Evolutionary conservation across 768 basidiomycete genomes (phyloP).

Genomic region (Kwoniella newhampshirensis): DNA sequence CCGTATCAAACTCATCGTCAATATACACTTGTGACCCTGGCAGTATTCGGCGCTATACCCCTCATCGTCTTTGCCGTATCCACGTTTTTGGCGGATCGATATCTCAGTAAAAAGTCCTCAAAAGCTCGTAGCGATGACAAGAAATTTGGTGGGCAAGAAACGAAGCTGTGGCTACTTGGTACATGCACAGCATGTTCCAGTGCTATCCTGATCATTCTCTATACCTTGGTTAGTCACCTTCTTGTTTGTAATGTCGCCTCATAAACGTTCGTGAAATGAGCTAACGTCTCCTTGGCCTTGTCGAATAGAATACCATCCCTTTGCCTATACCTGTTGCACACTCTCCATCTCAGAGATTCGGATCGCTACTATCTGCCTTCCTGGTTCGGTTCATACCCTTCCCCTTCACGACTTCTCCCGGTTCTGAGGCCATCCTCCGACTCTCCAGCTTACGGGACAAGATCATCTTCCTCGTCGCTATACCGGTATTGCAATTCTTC

Average conservation of each 20-base stretch:
- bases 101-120: not conserved
- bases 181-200: conserved; percentile 1
- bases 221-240: conserved; percentile 10
- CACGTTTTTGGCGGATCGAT: conserved; percentile 5
- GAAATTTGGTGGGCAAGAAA: not conserved
- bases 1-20: not conserved
- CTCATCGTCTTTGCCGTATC: conserved; percentile 11
- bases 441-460: conserved; percentile 22
- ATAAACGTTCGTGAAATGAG: conserved; percentile 8
- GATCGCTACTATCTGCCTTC: conserved; percentile 21
- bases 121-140: conserved; percentile 11
- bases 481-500: conserved; percentile 39
- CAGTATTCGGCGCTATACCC: conserved; percentile 1
- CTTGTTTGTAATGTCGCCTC: not conserved
- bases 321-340: conserved; percentile 22
- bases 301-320: not conserved
- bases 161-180: conserved; percentile 2
- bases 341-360: conserved; percentile 14
- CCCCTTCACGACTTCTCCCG: conserved; percentile 18
- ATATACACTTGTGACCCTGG: not conserved
- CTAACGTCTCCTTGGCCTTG: not conserved
- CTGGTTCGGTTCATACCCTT: conserved; percentile 28
- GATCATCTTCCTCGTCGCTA: conserved; percentile 26
- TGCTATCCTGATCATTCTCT: conserved; percentile 4
- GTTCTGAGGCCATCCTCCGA: conserved; percentile 13